Evolutionary conservation across 495 filamentous ascomycete genomes (phyloP).

Genomic region (Daldinia bambusicola): DNA sequence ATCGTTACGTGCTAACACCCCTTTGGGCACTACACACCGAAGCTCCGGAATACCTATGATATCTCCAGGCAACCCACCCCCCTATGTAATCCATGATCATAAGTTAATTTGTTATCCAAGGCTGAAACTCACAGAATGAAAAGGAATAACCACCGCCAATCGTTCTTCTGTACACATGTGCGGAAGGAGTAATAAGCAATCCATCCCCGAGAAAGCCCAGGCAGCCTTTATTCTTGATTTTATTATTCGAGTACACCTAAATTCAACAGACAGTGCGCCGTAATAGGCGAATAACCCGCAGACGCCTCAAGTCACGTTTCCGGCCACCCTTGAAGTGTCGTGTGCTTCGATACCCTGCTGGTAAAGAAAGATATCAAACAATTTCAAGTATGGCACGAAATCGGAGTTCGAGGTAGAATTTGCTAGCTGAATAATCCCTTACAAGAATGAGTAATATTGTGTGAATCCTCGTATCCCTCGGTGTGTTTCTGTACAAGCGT

Average conservation of each 20-base stretch:
- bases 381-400: background rate
- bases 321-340: conserved; percentile 21
- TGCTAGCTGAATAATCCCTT: background rate
- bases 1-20: conserved; percentile 38
- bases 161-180: conserved; percentile 35
- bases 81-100: conserved; percentile 2
- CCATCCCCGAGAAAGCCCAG: conserved; percentile 19
- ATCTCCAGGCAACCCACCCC: background rate
- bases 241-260: conserved; percentile 22
- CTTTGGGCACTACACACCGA: conserved; percentile 32
- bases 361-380: conserved; percentile 4
- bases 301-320: conserved; percentile 38
- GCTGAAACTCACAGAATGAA: conserved; percentile 37
- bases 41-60: conserved; percentile 33
- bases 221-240: conserved; percentile 19
- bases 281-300: conserved; percentile 46
- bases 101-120: conserved; percentile 21
- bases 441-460: conserved; percentile 7
- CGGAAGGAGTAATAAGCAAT: conserved; percentile 27
- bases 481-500: conserved; percentile 21
- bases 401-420: background rate
- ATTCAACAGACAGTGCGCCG: conserved; percentile 17
- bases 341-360: conserved; percentile 11
- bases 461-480: conserved; percentile 18
- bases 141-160: conserved; percentile 22